Conservation (phyloP, 2,329 filamentous ascomycete species). For the Claviceps lovelessii region DNA sequence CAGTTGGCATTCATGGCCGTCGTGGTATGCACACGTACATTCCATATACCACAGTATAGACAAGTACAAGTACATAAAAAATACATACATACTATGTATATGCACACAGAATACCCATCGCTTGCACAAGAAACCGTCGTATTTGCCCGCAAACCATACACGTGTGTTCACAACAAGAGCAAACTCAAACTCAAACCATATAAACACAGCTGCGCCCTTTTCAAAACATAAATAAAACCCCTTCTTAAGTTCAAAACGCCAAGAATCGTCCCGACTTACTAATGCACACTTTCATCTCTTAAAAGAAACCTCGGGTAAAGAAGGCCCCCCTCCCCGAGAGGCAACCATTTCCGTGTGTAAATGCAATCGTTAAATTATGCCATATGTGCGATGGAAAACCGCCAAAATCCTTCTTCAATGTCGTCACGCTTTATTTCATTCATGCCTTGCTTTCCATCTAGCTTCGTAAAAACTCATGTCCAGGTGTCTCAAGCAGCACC, state of each 20-base stretch:
- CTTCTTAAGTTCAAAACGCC: neutral
- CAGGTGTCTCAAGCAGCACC: slow-evolving; percentile 13
- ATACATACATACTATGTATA: too few species aligned
- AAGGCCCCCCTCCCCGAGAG: neutral
- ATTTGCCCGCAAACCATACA: neutral
- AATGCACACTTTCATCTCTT: neutral
- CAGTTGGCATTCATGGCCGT: too few species aligned
- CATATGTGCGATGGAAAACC: neutral
- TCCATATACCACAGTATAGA: too few species aligned
- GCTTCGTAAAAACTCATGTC: neutral
- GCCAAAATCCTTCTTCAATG: neutral
- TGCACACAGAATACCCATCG: too few species aligned
- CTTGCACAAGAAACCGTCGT: too few species aligned
- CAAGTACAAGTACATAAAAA: too few species aligned
- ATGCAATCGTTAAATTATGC: slow-evolving; percentile 3
- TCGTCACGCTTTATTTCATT: slow-evolving; percentile 1
- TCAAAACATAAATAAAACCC: neutral
- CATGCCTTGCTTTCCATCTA: neutral
- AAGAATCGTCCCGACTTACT: neutral
- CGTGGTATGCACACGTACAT: too few species aligned
- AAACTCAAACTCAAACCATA: too few species aligned
- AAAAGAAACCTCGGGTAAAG: neutral
- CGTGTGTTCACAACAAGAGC: too few species aligned
- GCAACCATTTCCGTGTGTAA: neutral
- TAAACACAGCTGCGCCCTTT: too few species aligned